Base-by-base conservation (phyloP, 306 rosid genomes). In the Vigna radiata region DNA sequence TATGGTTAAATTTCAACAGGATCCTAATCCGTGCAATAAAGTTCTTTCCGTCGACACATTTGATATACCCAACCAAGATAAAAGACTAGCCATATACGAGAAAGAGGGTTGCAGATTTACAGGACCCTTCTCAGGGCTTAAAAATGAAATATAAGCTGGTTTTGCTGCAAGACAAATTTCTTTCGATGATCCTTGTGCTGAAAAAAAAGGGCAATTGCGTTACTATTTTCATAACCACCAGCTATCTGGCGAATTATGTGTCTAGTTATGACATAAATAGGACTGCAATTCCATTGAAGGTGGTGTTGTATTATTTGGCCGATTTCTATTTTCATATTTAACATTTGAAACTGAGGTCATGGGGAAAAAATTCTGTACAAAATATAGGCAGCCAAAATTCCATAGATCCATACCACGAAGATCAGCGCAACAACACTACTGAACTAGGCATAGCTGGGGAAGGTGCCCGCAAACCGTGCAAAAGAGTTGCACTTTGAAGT, bases 341-440 rank as follows among this genome's bases (percentile, higher is more conserved):
- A 85, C 78, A 83, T 68, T 79, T 81, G 72, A 48, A 79, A 81
- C 85, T 72, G 83, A 78, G 84, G 84, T 82, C 29, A 81, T 17
- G 18, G 41, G 13, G 29, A 23, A 79, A 65, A 74, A 49, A 6
- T 6, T 82, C 84, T 91, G 93, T 91, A 91, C 96, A 91, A 82
- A 41, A 61, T 61, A 86, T 79, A 75, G 86, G 83, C 79, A 84
- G 75, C 86, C 87, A 87, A 87, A 87, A 83, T 83, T 84, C 83
- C 89, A 82, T 48, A 65, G 75, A 68, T 75, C 88, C 83, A 65
- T 65, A 56, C 63, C 36, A 55, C 16, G 61, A 16, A 54, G 61
- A 54, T 54, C 29, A 54, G 29, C 6, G 36, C 61, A 3, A 54
- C 61, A 55, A 21, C 3, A 19, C 4, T 5, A 11, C 63, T 56